Evolutionary conservation across 108 stramenopile species (phyloP), one percentile per base, ranked within the genome.

Genomic region (Conticribra guillardii): DNA sequence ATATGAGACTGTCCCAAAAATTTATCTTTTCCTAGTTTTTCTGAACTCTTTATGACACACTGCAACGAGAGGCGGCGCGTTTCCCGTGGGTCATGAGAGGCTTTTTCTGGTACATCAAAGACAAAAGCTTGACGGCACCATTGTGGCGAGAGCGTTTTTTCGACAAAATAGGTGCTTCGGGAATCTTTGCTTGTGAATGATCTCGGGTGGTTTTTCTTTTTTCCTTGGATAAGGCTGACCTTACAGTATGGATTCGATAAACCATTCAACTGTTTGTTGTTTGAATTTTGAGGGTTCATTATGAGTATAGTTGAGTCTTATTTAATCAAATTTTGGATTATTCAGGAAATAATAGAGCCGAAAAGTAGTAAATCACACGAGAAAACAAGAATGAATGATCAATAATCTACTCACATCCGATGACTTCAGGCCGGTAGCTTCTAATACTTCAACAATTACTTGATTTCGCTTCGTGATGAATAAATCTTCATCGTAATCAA

Each of bases 111-210:
- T 1, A 96, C 88, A 73, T 96, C 84, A 60, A 94, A 94, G 17
- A 93, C 86, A 73, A 96, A 96, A 3, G 62, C 60, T 64, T 95
- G 93, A 54, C 85, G 74, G 23, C 73, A 83, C 96, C 96, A 96
- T 53, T 74, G 67, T 16, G 96, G 96, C 34, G 84, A 76, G 1
- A 89, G 49, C 19, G 85, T 86, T 75, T 89, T 89, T 53, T 89
- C 84, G 2, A 92, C 71, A 66, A 76, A 90, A 59, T 96, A 96
- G 8, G 96, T 96, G 52, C 85, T 84, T 45, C 80, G 32, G 27
- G 60, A 76, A 59, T 82, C 73, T 46, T 48, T 72, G 3, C 60
- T 73, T 26, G 74, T 55, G 80, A 82, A 68, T 79, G 75, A 65
- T 63, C 85, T 70, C 55, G 52, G 72, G 48, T 21, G 71, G 62